Conservation (phyloP, 108 stramenopile species). For the Nitzschia palea region DNA sequence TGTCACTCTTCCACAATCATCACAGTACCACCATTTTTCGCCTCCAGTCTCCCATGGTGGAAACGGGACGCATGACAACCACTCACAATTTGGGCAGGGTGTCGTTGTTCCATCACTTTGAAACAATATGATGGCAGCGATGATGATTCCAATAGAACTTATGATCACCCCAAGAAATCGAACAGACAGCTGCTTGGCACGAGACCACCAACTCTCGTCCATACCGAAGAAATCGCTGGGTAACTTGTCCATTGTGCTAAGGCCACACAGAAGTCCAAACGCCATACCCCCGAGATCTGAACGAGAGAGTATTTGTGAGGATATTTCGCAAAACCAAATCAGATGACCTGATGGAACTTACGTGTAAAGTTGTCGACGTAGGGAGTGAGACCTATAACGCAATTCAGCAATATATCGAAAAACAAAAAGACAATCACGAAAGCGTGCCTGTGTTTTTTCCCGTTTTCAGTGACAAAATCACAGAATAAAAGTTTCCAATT, state of each 20-base stretch:
- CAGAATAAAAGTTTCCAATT: conserved; percentile 90
- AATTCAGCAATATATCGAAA: conserved; percentile 82
- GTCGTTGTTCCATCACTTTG: conserved; percentile 71
- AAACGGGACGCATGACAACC: conserved; percentile 79
- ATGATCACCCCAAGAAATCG: conserved; percentile 75
- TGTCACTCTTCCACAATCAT: conserved; percentile 77
- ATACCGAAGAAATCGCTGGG: conserved; percentile 76
- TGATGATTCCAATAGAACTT: conserved; percentile 54
- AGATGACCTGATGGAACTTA: conserved; percentile 24
- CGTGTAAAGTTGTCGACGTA: conserved; percentile 92
- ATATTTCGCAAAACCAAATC: not conserved
- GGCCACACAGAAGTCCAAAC: conserved; percentile 75
- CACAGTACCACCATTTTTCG: conserved; percentile 92
- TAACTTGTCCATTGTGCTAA: conserved; percentile 77
- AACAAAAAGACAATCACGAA: conserved; percentile 69
- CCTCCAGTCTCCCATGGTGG: conserved; percentile 68
- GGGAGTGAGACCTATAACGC: conserved; percentile 81
- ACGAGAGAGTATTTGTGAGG: not conserved
- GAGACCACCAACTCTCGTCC: conserved; percentile 50
- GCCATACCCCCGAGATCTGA: conserved; percentile 70
- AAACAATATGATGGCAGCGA: conserved; percentile 53
- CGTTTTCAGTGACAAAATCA: conserved; percentile 71
- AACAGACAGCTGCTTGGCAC: conserved; percentile 50
- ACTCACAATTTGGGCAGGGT: conserved; percentile 70
- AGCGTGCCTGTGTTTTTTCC: conserved; percentile 63